Base-by-base conservation (phyloP, 83 land plant species). In the Isoetes engelmannii region DNA sequence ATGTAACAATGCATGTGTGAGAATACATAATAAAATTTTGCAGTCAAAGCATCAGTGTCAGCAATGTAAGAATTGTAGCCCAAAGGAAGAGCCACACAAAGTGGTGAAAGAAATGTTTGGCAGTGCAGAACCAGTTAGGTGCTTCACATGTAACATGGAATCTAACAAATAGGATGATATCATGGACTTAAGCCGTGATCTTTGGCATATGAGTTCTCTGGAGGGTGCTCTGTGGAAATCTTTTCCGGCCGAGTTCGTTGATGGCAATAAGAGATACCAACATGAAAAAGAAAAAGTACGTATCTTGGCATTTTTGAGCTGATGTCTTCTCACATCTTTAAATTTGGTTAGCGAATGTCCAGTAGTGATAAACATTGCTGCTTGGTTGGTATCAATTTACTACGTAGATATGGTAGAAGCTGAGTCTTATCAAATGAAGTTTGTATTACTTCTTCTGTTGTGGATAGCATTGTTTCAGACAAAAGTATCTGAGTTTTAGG, bases 81-180 rank as follows among this genome's bases (percentile, higher is more conserved):
- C 59, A 8, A 73, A 72, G 68, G 69, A 64, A 45, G 79, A 71
- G 54, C 71, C 77, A 4, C 63, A 61, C 20, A 85, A 91, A 6
- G 84, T 89, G 3, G 81, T 95, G 56, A 89, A 85, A 79, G 94
- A 95, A 69, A 95, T 95, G 37, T 95, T 95, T 71, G 97, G 97
- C 1, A 9, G 80, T 95, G 81, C 89, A 85, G 57, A 95, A 89
- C 69, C 97, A 92, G 70, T 95, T 50, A 91, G 84, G 65, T 95
- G 99, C 75, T 72, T 85, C 18, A 77, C 86, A 0, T 95, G 99
- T 65, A 86, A 80, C 5, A 62, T 69, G 0, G 95, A 85, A 77
- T 89, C 95, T 5, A 89, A 89, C 61, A 95, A 92, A 78, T 69
- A 80, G n/a, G 99, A 95, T 69, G 91, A 91, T 45, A 88, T 95